A percentile compares a stretch with the other conserved stretches of the same genome.
Evolutionary conservation across 2,329 filamentous ascomycete species (phyloP).

Genomic region (Elsinoe fawcettii): DNA sequence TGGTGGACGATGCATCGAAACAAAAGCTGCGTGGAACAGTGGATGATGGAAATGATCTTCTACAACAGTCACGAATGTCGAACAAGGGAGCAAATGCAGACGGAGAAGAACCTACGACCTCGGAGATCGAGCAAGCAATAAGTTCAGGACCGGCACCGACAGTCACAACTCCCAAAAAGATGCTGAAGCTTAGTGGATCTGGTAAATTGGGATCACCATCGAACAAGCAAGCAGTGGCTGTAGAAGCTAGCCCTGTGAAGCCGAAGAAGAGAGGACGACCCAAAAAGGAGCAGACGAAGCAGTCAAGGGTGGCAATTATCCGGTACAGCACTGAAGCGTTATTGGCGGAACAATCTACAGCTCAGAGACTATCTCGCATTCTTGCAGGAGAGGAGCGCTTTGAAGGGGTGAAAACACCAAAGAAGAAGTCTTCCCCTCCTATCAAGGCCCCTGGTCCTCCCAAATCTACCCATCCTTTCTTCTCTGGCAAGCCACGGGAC

Average conservation of each 20-base stretch:
- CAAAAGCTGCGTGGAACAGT: background rate
- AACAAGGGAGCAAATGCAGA: background rate
- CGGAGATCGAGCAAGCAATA: background rate
- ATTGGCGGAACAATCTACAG: conserved; percentile 42
- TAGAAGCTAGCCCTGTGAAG: conserved; percentile 18
- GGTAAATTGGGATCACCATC: conserved; percentile 41
- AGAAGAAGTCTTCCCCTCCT: background rate
- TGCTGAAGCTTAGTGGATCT: conserved; percentile 36
- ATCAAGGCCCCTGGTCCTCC: conserved; percentile 26
- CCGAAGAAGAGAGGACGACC: conserved; percentile 25
- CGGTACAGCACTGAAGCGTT: conserved; percentile 45
- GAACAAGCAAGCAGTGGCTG: conserved; percentile 21
- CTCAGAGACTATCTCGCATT: conserved; percentile 57
- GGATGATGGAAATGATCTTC: background rate
- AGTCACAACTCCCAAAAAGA: conserved; percentile 28
- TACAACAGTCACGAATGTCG: no score
- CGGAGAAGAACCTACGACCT: background rate
- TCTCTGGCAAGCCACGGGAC: conserved; percentile 47
- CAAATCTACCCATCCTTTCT: conserved; percentile 61
- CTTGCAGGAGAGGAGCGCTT: conserved; percentile 36
- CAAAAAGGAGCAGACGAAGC: conserved; percentile 22
- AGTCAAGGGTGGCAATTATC: conserved; percentile 23
- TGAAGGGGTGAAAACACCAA: conserved; percentile 15
- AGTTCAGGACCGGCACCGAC: background rate
- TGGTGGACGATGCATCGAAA: background rate